Base-by-base conservation (phyloP, 768 basidiomycete genomes). In the Naematelia encephala region DNA sequence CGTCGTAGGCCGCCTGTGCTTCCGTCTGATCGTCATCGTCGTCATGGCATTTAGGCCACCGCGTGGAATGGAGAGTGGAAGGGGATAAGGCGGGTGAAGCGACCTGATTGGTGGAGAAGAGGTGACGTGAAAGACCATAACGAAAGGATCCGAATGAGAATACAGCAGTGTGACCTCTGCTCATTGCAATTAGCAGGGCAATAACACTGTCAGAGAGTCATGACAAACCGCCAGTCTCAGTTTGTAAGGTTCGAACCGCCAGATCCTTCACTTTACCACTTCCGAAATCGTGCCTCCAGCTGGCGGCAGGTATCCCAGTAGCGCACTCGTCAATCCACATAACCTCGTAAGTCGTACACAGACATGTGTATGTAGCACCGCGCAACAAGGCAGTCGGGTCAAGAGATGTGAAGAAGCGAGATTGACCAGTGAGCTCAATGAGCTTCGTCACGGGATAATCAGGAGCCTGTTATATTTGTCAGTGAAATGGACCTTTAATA, bases 261-360 rank as follows among this genome's bases (percentile, higher is more conserved):
- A 69, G n/a, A 53, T 65, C 61, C 4, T 29, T 13, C 8, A 48
- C 14, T 23, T 45, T 39, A 2, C 64, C 67, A 16, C 21, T 11
- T 43, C 65, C 65, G 47, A 52, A 54, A 47, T 66, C 60, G 55
- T 72, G 70, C 52, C 28, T 65, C 67, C 67, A 72, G 43, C 57
- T 65, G 43, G 69, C 23, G 1, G 49, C 47, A 1, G 63, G 61
- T 22, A 29, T 13, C 2, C 58, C 63, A 1, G 57, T 44, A 10
- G 29, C 22, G 5, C 25, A 21, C 21, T 69, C 66, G 34, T 72
- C 68, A 14, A 72, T 21, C 70, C 67, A 72, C 4, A 72, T 26
- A 1, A 69, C 43, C 29, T 72, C 68, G 14, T 57, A 43, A 34
- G 56, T 67, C 12, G 70, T 72, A 4, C 44, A 55, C 0, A 63